These are phyloP conservation scores for Albugo candida DNA, from an alignment of 352 stramenopile genomes.

Conservation along the genomic window DNA sequence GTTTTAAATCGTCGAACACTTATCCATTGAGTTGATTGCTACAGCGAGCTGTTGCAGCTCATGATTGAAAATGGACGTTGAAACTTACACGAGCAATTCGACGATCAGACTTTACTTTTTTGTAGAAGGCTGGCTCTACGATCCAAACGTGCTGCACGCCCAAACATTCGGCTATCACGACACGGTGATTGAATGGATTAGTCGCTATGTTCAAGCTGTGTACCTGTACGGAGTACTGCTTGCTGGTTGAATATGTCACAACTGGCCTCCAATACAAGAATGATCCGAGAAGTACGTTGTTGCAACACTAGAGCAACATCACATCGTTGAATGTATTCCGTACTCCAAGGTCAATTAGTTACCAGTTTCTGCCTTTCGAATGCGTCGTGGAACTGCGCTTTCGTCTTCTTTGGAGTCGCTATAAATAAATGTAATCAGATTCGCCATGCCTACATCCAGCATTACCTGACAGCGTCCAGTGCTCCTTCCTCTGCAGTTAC, in stretches of 20 bases:
- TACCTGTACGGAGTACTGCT: conserved; percentile 15
- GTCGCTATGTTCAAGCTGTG: background rate
- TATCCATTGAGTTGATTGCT: conserved; percentile 31
- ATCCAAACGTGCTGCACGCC: conserved; percentile 71
- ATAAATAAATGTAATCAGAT: too few relatives aligned
- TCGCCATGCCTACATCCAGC: too few relatives aligned
- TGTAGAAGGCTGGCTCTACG: conserved; percentile 17
- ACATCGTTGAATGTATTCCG: background rate
- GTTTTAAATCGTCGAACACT: conserved; percentile 55
- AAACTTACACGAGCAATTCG: conserved; percentile 12
- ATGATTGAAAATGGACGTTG: background rate
- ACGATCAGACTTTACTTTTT: conserved; percentile 13
- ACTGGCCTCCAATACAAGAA: conserved; percentile 21
- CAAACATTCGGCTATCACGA: conserved; percentile 18
- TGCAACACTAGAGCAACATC: conserved; percentile 11
- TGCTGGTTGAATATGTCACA: conserved; percentile 21
- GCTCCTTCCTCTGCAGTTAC: too few relatives aligned
- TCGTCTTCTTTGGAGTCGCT: background rate
- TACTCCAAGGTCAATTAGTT: background rate
- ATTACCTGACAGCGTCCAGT: too few relatives aligned
- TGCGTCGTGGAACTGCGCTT: conserved; percentile 10
- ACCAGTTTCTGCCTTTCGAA: conserved; percentile 18
- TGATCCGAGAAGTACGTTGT: conserved; percentile 15
- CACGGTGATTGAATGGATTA: background rate
- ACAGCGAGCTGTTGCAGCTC: background rate